A percentile compares a stretch with the other conserved stretches of the same genome.
phyloP scores from a whole-genome alignment of 805 yeast genomes.

The Zygotorulaspora danielsina region DNA sequence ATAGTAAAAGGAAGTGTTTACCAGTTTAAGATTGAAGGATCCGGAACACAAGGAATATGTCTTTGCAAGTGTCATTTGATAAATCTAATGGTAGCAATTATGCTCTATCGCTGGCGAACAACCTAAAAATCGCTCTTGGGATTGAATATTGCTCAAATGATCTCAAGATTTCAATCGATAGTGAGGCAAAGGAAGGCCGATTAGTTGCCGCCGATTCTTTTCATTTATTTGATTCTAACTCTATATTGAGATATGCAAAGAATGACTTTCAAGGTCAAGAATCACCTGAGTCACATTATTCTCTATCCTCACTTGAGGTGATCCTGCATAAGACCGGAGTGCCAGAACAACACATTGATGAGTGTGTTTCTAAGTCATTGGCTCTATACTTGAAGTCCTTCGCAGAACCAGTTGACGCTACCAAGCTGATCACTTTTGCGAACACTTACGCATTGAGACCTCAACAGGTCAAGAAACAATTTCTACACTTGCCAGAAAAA shows the following conservation, averaged over 20 bases:
- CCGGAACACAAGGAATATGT: too few relatives aligned
- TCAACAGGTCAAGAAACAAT: slow-evolving; percentile 26
- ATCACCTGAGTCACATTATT: slow-evolving; percentile 32
- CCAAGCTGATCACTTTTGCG: slow-evolving; percentile 57
- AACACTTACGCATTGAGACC: slow-evolving; percentile 47
- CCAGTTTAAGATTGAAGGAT: too few relatives aligned
- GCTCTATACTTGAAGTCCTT: slow-evolving; percentile 27
- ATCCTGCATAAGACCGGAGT: slow-evolving; percentile 16
- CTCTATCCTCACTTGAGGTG: slow-evolving; percentile 24
- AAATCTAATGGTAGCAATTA: slow-evolving; percentile 22
- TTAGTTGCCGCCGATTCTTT: slow-evolving; percentile 30
- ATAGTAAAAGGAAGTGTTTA: too few relatives aligned
- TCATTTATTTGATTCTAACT: slow-evolving; percentile 59
- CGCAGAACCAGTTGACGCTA: slow-evolving; percentile 40
- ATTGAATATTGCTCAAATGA: slow-evolving; percentile 26
- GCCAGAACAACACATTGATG: slow-evolving; percentile 44
- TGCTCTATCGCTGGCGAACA: slow-evolving; percentile 28
- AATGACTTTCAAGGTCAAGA: slow-evolving; percentile 41
- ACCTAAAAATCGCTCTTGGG: slow-evolving; percentile 34
- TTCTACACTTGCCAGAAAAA: slow-evolving; percentile 26
- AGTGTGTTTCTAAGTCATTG: slow-evolving; percentile 38
- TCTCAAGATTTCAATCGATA: slow-evolving; percentile 22
- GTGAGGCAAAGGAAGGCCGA: slow-evolving; percentile 25
- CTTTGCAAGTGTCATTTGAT: slow-evolving; percentile 30
- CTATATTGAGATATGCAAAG: slow-evolving; percentile 62